These are phyloP conservation scores for Furcasterigmium sp. DNA, from an alignment of 2,329 filamentous ascomycete species.

Conservation along the genomic window DNA sequence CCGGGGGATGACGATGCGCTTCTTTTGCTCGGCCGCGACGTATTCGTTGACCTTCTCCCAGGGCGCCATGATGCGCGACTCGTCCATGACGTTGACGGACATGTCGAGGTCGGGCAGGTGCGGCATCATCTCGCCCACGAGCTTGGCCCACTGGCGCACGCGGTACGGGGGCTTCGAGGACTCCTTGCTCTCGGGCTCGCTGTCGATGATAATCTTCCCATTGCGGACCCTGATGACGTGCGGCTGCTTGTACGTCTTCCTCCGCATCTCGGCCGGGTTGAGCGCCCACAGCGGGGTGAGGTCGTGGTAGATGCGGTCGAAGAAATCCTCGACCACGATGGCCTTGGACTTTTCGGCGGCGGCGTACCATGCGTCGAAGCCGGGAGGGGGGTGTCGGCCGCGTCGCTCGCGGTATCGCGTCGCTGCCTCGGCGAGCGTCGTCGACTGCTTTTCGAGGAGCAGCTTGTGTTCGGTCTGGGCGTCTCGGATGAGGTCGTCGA, in stretches of 20 bases:
- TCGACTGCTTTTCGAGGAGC: constrained; percentile 37
- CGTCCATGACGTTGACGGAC: constrained; percentile 46
- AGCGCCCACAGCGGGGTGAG: constrained; percentile 55
- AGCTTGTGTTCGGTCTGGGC: constrained; percentile 35
- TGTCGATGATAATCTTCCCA: constrained; percentile 23
- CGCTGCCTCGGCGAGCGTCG: constrained; percentile 44
- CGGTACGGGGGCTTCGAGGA: constrained; percentile 2
- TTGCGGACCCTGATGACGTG: constrained; percentile 40
- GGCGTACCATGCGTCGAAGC: constrained; percentile 54
- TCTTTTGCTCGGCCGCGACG: constrained; percentile 32
- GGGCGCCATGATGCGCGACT: constrained; percentile 46
- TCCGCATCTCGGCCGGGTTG: constrained; percentile 30
- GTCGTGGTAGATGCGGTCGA: constrained; percentile 59
- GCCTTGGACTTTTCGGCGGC: constrained; percentile 47
- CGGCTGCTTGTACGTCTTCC: constrained; percentile 25
- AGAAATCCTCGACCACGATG: constrained; percentile 57
- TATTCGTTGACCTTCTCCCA: constrained; percentile 43
- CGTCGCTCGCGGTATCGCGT: constrained; percentile 48
- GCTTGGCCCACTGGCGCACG: constrained; percentile 1
- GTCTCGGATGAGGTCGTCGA: constrained; percentile 40
- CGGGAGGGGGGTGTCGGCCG: constrained; percentile 56
- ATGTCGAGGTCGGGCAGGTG: constrained; percentile 49
- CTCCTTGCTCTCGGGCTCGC: background rate
- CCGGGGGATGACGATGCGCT: constrained; percentile 27
- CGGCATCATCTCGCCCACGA: constrained; percentile 15